Evolutionary conservation across 1,284 basidiomycete genomes (phyloP), one percentile per base, ranked within the genome.

Genomic region (Mycosarcoma maydis): DNA sequence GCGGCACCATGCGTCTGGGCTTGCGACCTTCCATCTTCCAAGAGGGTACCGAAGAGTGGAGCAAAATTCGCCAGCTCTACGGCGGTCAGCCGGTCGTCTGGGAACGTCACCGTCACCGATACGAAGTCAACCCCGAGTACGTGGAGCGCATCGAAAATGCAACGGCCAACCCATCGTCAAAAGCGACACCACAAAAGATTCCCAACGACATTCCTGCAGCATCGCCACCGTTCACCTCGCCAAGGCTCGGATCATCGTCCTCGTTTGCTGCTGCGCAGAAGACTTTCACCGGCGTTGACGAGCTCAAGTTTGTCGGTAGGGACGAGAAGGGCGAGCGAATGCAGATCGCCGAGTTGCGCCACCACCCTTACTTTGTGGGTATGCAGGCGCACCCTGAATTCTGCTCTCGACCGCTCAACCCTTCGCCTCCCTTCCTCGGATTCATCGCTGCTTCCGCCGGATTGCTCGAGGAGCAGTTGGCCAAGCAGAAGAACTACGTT

Each of bases 321-420:
- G 95, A 98, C 83, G 94, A 97, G 84, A 89, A 90, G 75, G 92
- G 95, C 16, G 92, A 97, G 84, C 87, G 95, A 55, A 99, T 99
- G 95, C 95, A 99, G 85, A 88, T 96, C 59, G 86, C 95, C 56
- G 95, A 99, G 84, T 84, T 98, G 40, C 54, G 59, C 19, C 92
- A 92, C 79, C 95, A 99, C 84, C 92, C 93, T 1, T 99, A 89
- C 87, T 98, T 95, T 83, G 86, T 97, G 53, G 96, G 89, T 38
- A 86, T 98, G 56, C 95, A 99, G 85, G 93, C 96, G 0, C 95
- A 99, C 80, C 95, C 95, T 3, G 95, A 99, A 83, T 95, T 99
- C 85, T 98, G 94, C 85, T 95, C 95, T 19, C 89, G 95, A n/a
- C 95, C 95, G 2, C 86, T 99, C 47, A 98, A 99, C 85, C 96